A percentile compares a stretch with the other conserved stretches of the same genome.
Evolutionary conservation across 108 stramenopile species (phyloP).

Genomic region (Asterionellopsis glacialis): DNA sequence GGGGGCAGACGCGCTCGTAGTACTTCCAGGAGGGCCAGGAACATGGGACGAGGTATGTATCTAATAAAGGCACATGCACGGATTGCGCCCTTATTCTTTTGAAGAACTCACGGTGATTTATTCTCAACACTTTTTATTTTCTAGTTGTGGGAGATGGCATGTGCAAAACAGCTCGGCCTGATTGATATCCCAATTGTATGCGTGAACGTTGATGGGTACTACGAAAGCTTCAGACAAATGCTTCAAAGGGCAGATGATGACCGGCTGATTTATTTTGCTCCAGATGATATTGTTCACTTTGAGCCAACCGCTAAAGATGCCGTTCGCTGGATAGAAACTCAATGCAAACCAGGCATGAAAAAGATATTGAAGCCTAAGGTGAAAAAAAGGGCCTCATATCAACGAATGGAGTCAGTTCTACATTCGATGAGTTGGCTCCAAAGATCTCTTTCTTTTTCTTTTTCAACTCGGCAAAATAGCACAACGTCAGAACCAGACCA

Average conservation of each 20-base stretch:
- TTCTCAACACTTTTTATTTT: constrained; percentile 8
- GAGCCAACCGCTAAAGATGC: constrained; percentile 55
- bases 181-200: constrained; percentile 75
- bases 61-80: neutral
- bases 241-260: constrained; percentile 65
- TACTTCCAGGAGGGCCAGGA: constrained; percentile 93
- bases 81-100: neutral
- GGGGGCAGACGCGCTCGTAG: constrained; percentile 77
- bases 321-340: constrained; percentile 36
- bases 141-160: constrained; percentile 87
- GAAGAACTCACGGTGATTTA: neutral
- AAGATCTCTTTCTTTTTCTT: no score
- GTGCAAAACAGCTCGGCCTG: constrained; percentile 74
- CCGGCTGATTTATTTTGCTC: constrained; percentile 51
- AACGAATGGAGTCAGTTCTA: no score
- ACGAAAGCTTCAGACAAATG: constrained; percentile 70
- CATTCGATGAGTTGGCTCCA: no score
- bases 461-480: no score
- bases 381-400: no score
- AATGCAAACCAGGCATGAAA: neutral
- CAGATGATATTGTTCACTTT: constrained; percentile 78
- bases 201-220: constrained; percentile 82
- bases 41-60: constrained; percentile 82
- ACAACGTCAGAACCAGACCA: no score
- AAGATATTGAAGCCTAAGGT: no score